Conservation (phyloP, 139 green algal species). For the Chlorella sp. region DNA sequence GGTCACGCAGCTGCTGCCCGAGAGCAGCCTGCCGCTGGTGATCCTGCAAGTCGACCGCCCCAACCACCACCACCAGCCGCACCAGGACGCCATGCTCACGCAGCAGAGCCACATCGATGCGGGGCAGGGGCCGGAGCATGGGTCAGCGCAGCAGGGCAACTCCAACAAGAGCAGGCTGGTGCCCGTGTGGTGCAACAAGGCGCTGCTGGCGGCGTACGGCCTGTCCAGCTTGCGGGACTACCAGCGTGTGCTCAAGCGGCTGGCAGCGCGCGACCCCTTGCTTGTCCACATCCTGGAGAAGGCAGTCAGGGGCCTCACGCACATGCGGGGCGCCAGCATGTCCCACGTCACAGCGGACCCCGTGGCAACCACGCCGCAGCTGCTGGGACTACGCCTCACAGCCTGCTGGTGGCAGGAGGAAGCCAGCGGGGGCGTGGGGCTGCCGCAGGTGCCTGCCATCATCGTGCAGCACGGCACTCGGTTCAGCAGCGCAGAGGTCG, state of each 20-base stretch:
- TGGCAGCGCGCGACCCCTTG: neutral
- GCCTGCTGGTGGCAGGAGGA: neutral
- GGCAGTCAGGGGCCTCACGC: neutral
- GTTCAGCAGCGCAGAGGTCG: neutral
- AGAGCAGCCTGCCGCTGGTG: too few relatives aligned
- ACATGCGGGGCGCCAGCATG: neutral
- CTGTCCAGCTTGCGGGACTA: neutral
- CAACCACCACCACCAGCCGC: too few relatives aligned
- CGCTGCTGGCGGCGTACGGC: neutral
- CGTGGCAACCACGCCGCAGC: too few relatives aligned
- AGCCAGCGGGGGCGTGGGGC: neutral
- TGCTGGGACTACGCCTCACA: neutral
- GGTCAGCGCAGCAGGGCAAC: too few relatives aligned
- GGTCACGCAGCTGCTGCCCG: too few relatives aligned
- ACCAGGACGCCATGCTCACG: too few relatives aligned
- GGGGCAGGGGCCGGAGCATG: too few relatives aligned
- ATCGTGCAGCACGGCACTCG: neutral
- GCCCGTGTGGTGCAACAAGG: neutral
- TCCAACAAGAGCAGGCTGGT: neutral
- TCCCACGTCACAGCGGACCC: neutral
- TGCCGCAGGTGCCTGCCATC: neutral
- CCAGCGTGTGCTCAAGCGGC: neutral
- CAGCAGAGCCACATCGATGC: too few relatives aligned
- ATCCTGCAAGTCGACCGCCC: too few relatives aligned
- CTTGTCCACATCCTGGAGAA: neutral